Base-by-base conservation (phyloP, 2,329 filamentous ascomycete genomes). In the Seiridium cupressi region DNA sequence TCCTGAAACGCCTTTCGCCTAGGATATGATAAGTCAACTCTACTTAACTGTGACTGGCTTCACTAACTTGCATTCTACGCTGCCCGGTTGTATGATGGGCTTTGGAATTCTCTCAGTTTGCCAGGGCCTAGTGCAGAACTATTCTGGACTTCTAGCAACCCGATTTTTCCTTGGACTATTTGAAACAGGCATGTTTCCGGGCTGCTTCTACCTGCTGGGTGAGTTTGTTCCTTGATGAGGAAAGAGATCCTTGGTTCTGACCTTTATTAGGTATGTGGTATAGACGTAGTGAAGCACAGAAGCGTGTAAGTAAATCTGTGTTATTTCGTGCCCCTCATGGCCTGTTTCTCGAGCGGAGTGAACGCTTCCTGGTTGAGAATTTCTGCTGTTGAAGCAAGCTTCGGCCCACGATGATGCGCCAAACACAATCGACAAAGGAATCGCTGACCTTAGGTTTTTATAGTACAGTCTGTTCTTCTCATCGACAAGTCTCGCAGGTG, bases 381-480 rank as follows among this genome's bases (percentile, higher is more conserved):
- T 26, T 26, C 18, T 26, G 18, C 18, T 26, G 18, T 26, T 26
- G 18, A 26, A 26, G 18, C 18, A 26, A 26, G 18, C 18, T 26
- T 26, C 18, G 18, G 18, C 18, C 18, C 18, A 26, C 18, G 18
- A 26, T 26, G 18, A 26, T 26, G 18, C 18, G 18, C 18, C 18
- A 26, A 26, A 26, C 18, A 26, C 18, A 26, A 26, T 26, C 18
- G 18, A 26, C 18, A 26, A 26, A 26, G 18, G 18, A 26, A 26
- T 26, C 18, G 18, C 18, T 26, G 18, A 26, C 18, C 18, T 26
- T 26, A 26, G 18, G 18, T 26, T 26, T 26, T 26, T 26, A 26
- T 26, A 26, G 18, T 97, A 93, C 77, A 91, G 89, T 13, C 93
- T 98, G 80, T 98, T 98, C 81, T 98, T 98, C 80, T 88, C 85